Conservation (phyloP, 2,329 filamentous ascomycete species). For the Pestalotiopsis sp. region DNA sequence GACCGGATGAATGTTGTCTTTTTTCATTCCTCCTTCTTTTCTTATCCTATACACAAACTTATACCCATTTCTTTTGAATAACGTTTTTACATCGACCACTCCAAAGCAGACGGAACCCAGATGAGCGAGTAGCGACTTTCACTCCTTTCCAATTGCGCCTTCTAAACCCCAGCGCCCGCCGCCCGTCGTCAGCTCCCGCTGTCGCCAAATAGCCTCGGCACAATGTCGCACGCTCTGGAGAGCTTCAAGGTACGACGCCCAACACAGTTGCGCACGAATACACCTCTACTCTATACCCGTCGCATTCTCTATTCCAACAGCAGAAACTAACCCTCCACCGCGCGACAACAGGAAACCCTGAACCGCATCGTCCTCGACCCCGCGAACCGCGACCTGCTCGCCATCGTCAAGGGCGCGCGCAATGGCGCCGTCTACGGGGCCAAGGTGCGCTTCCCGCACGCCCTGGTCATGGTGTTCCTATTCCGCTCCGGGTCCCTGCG, state of each 20-base stretch:
- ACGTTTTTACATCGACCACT: neutral
- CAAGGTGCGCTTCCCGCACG: conserved; percentile 98
- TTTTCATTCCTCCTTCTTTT: neutral
- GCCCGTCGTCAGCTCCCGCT: neutral
- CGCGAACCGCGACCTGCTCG: conserved; percentile 80
- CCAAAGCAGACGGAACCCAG: neutral
- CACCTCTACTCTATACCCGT: neutral
- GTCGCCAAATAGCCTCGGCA: conserved; percentile 29
- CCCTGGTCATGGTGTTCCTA: conserved; percentile 96
- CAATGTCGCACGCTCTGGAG: conserved; percentile 27
- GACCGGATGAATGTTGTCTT: neutral
- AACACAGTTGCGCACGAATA: neutral
- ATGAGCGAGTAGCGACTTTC: conserved; percentile 6
- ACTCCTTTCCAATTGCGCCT: neutral
- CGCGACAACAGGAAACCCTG: conserved; percentile 41
- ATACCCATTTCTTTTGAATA: neutral
- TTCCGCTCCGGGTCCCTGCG: conserved; percentile 89
- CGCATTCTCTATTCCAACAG: neutral
- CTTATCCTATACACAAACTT: neutral
- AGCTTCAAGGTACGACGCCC: conserved; percentile 19
- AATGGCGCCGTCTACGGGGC: conserved; percentile 97
- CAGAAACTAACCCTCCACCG: neutral
- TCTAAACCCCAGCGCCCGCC: neutral
- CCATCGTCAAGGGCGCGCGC: conserved; percentile 88
- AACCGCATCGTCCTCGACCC: conserved; percentile 83